Percentiles rank a stretch among this genome's conserved stretches.
phyloP scores from a whole-genome alignment of 2,329 filamentous ascomycete genomes.

The Ceratocystis lukuohia region DNA sequence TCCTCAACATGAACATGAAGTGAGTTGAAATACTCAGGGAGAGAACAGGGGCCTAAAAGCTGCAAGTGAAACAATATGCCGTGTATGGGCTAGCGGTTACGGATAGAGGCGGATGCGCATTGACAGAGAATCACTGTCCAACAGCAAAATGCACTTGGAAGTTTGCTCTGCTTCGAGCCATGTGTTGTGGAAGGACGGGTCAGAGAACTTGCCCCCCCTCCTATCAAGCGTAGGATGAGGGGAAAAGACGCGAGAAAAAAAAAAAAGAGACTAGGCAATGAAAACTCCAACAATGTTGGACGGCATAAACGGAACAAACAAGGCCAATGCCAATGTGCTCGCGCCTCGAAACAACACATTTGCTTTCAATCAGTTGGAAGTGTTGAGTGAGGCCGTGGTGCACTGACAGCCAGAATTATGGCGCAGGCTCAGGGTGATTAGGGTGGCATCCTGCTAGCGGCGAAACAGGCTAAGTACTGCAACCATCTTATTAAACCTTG shows the following conservation, averaged over 20 bases:
- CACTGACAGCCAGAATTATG: neutral
- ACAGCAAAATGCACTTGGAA: neutral
- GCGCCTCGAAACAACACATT: neutral
- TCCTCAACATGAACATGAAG: neutral
- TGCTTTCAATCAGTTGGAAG: neutral
- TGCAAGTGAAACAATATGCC: neutral
- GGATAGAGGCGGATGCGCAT: neutral
- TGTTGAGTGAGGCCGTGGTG: neutral
- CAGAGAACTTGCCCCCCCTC: neutral
- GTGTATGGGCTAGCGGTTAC: neutral
- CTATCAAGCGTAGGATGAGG: neutral
- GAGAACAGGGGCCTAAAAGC: neutral
- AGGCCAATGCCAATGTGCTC: neutral
- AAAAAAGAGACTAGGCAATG: neutral
- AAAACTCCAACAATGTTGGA: neutral
- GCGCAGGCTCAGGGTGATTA: neutral
- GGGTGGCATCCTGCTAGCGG: neutral
- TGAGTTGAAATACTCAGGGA: neutral
- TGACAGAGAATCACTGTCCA: neutral
- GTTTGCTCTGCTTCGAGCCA: neutral
- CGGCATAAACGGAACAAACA: slow-evolving; percentile 4
- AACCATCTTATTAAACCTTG: neutral
- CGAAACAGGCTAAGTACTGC: slow-evolving; percentile 1
- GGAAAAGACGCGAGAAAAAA: neutral
- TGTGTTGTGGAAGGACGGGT: neutral